Evolutionary conservation across 2,329 filamentous ascomycete genomes (phyloP).

Genomic region (Colletotrichum coccodes): DNA sequence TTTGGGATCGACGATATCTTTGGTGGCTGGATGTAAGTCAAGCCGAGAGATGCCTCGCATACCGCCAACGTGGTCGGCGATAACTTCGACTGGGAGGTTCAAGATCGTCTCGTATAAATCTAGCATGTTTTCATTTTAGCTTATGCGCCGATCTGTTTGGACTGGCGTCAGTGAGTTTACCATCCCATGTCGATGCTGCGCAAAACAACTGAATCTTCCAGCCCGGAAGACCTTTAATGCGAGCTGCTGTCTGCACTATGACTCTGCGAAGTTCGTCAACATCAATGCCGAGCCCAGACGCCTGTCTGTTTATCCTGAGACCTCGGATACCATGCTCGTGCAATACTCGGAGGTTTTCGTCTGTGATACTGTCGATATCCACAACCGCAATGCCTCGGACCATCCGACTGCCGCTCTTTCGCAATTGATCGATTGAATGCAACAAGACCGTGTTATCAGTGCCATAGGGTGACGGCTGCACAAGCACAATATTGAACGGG

Average conservation of each 20-base stretch:
- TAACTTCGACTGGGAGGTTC: neutral
- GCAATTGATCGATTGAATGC: neutral
- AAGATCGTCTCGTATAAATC: neutral
- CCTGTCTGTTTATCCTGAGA: slow-evolving; percentile 7
- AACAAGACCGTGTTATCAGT: neutral
- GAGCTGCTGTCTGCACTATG: neutral
- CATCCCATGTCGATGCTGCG: slow-evolving; percentile 1
- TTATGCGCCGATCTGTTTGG: neutral
- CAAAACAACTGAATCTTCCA: slow-evolving; percentile 13
- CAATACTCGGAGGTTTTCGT: neutral
- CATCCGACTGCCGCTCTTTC: neutral
- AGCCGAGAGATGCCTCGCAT: slow-evolving; percentile 8
- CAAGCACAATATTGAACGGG: neutral
- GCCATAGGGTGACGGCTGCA: slow-evolving; percentile 14
- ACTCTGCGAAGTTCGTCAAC: neutral
- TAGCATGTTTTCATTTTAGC: neutral
- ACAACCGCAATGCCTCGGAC: slow-evolving; percentile 9
- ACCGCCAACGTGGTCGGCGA: slow-evolving; percentile 22
- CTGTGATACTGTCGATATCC: neutral
- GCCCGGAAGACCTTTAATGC: neutral
- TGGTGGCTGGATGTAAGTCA: neutral
- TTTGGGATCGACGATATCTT: neutral
- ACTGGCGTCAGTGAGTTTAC: neutral
- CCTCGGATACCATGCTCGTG: neutral
- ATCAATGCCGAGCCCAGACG: neutral